These are phyloP conservation scores for Globisporangium abappressorium DNA, from an alignment of 352 stramenopile species.

Conservation along the genomic window DNA sequence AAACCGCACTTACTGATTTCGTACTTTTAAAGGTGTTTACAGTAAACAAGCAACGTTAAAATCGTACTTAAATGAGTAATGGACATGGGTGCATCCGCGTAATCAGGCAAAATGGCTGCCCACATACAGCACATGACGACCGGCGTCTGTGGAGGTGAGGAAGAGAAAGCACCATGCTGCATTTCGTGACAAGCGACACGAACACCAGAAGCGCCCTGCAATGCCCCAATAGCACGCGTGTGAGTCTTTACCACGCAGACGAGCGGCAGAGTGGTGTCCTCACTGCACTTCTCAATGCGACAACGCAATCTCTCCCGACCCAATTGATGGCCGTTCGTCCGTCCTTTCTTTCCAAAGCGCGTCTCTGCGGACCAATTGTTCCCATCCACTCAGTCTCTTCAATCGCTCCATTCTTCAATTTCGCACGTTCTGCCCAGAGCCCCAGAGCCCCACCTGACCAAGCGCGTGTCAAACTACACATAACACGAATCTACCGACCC, in stretches of 20 bases:
- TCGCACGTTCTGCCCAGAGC: background rate
- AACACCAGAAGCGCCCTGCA: background rate
- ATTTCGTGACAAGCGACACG: background rate
- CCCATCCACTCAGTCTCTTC: background rate
- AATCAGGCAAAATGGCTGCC: background rate
- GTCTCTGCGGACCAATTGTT: background rate
- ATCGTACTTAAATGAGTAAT: background rate
- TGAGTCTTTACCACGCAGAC: background rate
- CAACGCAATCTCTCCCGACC: background rate
- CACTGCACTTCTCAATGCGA: background rate
- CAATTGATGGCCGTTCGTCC: too few relatives aligned
- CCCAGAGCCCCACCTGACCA: background rate
- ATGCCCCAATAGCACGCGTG: background rate
- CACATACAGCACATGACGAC: background rate
- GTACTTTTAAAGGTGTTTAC: background rate
- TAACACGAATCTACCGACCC: background rate
- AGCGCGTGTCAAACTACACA: background rate
- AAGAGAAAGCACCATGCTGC: background rate
- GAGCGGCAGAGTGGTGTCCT: background rate
- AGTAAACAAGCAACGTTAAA: background rate
- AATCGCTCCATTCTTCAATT: background rate
- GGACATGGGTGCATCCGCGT: background rate
- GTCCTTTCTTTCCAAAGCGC: conserved; percentile 3
- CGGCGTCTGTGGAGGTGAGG: too few relatives aligned
- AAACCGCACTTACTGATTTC: background rate